Evolutionary conservation across 352 stramenopile species (phyloP).

Genomic region (Globisporangium rhizosaccharum): DNA sequence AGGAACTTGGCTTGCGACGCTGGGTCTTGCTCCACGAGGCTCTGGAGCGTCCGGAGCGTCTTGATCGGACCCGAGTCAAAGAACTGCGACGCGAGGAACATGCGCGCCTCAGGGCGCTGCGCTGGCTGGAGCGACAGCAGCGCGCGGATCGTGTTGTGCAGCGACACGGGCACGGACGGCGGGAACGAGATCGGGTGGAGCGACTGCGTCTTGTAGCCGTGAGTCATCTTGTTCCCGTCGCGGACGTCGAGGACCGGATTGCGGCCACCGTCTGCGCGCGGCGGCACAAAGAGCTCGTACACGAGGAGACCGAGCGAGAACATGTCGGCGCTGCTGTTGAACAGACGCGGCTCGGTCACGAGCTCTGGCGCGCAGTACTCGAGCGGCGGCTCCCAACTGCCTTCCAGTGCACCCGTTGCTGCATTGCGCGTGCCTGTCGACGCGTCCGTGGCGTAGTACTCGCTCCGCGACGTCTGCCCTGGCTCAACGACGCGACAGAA

Average conservation of each 20-base stretch:
- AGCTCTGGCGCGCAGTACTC: constrained; percentile 85
- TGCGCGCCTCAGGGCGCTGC: constrained; percentile 60
- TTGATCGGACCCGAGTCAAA: constrained; percentile 86
- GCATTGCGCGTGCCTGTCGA: constrained; percentile 52
- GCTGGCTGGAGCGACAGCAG: constrained; percentile 57
- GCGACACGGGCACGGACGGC: constrained; percentile 57
- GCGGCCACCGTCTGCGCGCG: constrained; percentile 68
- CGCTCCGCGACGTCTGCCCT: constrained; percentile 71
- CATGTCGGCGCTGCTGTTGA: constrained; percentile 79
- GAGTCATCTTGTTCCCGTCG: constrained; percentile 87
- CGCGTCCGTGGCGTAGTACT: constrained; percentile 70
- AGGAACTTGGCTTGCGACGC: constrained; percentile 80
- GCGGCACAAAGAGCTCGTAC: constrained; percentile 81
- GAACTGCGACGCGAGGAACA: constrained; percentile 79
- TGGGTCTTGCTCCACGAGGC: constrained; percentile 78
- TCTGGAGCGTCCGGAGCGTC: constrained; percentile 74
- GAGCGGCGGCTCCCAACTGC: constrained; percentile 75
- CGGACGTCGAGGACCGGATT: constrained; percentile 78
- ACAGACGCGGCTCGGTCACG: constrained; percentile 77
- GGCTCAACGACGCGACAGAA: constrained; percentile 84
- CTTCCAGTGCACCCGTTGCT: constrained; percentile 45
- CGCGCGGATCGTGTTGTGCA: constrained; percentile 84
- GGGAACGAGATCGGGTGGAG: constrained; percentile 84
- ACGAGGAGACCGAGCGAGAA: constrained; percentile 82
- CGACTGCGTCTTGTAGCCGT: constrained; percentile 87